Evolutionary conservation across 352 stramenopile genomes (phyloP).

Genomic region (Phytophthora foliorum): DNA sequence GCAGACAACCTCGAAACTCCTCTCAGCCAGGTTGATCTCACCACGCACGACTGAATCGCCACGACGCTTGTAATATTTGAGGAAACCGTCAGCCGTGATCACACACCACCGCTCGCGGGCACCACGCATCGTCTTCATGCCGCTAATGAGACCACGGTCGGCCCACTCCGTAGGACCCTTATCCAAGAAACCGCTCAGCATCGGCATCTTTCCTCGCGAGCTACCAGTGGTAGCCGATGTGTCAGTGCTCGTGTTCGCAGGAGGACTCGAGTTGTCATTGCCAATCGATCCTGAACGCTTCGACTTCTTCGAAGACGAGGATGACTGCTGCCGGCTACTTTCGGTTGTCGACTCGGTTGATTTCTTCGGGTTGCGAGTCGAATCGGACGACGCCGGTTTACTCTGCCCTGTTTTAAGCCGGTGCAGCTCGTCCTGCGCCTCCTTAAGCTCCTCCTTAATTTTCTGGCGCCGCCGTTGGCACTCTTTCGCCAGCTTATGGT

Average conservation of each 20-base stretch:
- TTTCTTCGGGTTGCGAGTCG: conserved; percentile 23
- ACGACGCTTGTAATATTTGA: conserved; percentile 91
- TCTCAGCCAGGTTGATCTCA: conserved; percentile 83
- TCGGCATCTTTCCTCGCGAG: conserved; percentile 68
- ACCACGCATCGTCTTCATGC: conserved; percentile 90
- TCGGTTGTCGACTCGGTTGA: conserved; percentile 12
- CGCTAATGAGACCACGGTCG: conserved; percentile 75
- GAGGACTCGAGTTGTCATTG: conserved; percentile 45
- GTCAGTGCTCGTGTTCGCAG: conserved; percentile 28
- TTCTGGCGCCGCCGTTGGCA: conserved; percentile 75
- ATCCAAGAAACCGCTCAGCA: conserved; percentile 79
- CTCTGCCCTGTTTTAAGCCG: conserved; percentile 58
- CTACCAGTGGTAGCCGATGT: conserved; percentile 26
- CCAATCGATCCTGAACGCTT: conserved; percentile 37
- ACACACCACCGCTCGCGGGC: conserved; percentile 88
- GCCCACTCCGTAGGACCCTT: conserved; percentile 91
- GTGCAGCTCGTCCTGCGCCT: conserved; percentile 75
- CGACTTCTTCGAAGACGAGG: conserved; percentile 37
- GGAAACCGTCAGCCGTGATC: conserved; percentile 70
- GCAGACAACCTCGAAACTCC: conserved; percentile 85
- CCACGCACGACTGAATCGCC: conserved; percentile 83
- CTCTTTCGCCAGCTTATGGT: conserved; percentile 82
- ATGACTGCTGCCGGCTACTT: conserved; percentile 21
- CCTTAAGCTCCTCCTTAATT: conserved; percentile 84
- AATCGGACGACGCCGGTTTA: conserved; percentile 10